Conservation (phyloP, 208 protist species). For the Leishmania aethiopica region DNA sequence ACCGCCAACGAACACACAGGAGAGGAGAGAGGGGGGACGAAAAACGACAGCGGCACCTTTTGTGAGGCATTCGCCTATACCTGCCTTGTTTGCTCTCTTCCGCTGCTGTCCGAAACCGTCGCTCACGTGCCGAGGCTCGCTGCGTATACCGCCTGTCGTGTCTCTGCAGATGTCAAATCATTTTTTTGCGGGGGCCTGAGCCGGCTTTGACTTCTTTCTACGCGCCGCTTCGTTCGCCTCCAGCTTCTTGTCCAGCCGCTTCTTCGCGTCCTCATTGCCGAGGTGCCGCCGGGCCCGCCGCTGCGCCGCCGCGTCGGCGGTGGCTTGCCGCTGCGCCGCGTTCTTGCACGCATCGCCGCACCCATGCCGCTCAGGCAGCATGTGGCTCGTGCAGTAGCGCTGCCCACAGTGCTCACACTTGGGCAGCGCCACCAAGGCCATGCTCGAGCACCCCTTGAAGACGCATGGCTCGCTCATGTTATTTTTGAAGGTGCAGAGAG, state of each 20-base stretch:
- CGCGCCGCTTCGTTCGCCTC: conserved; percentile 54
- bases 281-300: conserved; percentile 62
- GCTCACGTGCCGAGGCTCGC: background rate
- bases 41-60: background rate
- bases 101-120: background rate
- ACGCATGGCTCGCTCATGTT: conserved; percentile 46
- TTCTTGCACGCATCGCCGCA: conserved; percentile 77
- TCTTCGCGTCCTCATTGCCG: conserved; percentile 74
- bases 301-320: conserved; percentile 55
- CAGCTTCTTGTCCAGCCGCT: conserved; percentile 58
- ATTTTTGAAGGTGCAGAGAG: conserved; percentile 24
- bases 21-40: background rate
- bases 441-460: conserved; percentile 32
- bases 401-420: conserved; percentile 68
- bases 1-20: background rate
- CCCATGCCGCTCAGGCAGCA: conserved; percentile 87
- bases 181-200: conserved; percentile 15
- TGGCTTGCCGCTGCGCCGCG: conserved; percentile 56
- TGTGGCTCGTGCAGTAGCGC: conserved; percentile 75
- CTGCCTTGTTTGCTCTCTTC: background rate
- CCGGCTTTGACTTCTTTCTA: conserved; percentile 47
- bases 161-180: background rate
- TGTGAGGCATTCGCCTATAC: background rate
- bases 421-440: conserved; percentile 62
- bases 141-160: background rate